Evolutionary conservation across 306 rosid species (phyloP), one percentile per base, ranked within the genome.

Genomic region (Alnus rubra): DNA sequence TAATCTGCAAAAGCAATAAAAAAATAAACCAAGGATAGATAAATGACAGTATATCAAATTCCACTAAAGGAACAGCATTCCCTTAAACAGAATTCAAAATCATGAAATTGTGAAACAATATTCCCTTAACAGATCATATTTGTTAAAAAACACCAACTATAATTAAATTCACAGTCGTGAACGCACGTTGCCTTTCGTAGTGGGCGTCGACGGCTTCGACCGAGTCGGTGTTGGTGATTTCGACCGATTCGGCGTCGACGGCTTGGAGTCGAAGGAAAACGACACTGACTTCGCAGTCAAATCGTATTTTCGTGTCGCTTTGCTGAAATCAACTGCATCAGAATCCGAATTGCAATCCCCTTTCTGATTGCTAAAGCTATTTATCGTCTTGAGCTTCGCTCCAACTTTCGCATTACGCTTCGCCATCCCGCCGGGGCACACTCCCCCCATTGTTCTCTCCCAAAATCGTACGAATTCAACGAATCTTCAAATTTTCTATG

Each of bases 401-500:
- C 55, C 85, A 69, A 71, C 13, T 51, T 74, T 83, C 15, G 73
- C 82, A 81, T 79, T 81, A 64, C 68, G 76, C 83, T 75, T 86
- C 33, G 53, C 64, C 76, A 81, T 73, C 35, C 96, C 97, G 4
- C 87, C 90, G 2, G 97, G 84, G 77, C 98, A 94, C 63, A 92
- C 86, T 77, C 86, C 98, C 44, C 98, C 98, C 98, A 94, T 94
- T 77, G 35, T 77, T 47, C 31, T 51, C 79, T 77, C 68, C 65
- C 54, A 55, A 69, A 75, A 15, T n/a, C 0, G 11, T 52, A 42
- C 19, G 42, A 4, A 7, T 1, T 68, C 51, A 67, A 68, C 4
- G 14, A 68, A 19, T 68, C n/a, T n/a, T 68, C 72, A 42, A 42
- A 42, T 45, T 67, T n/a, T 9, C 52, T 68, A 2, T 44, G 23